Conservation (phyloP, 305 asterid genomes). For the Withania somnifera region DNA sequence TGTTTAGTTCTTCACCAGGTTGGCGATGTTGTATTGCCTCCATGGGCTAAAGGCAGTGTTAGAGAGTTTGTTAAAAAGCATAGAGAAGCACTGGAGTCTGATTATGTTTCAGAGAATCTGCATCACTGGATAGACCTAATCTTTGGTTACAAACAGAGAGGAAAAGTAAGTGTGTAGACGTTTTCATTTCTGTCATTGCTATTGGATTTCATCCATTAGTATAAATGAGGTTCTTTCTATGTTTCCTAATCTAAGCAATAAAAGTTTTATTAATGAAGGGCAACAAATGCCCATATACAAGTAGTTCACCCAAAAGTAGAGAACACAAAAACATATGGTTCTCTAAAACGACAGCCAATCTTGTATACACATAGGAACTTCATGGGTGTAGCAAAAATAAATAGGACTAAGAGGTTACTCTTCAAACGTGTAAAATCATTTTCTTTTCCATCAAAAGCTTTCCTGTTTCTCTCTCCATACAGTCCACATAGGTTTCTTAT, state of each 20-base stretch:
- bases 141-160: constrained; percentile 93
- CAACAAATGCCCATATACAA: not conserved
- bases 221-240: not conserved
- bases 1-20: constrained; percentile 45
- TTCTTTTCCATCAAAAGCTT: constrained; percentile 1
- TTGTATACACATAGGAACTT: not conserved
- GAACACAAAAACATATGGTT: not conserved
- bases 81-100: constrained; percentile 94
- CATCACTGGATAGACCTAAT: constrained; percentile 99
- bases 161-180: constrained; percentile 57
- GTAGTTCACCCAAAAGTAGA: not conserved
- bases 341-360: not conserved
- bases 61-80: constrained; percentile 91
- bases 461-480: not conserved
- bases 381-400: not conserved
- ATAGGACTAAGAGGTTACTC: not conserved
- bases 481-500: not conserved
- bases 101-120: constrained; percentile 88
- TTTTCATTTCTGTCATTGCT: not conserved
- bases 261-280: not conserved
- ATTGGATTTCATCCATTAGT: not conserved
- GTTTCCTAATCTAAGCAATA: not conserved
- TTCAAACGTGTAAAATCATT: not conserved
- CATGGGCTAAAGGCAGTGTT: constrained; percentile 92
- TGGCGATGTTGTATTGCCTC: constrained; percentile 83